These are phyloP conservation scores for Hawksworthiomyces lignivorus DNA, from an alignment of 2,329 filamentous ascomycete species.

Conservation along the genomic window DNA sequence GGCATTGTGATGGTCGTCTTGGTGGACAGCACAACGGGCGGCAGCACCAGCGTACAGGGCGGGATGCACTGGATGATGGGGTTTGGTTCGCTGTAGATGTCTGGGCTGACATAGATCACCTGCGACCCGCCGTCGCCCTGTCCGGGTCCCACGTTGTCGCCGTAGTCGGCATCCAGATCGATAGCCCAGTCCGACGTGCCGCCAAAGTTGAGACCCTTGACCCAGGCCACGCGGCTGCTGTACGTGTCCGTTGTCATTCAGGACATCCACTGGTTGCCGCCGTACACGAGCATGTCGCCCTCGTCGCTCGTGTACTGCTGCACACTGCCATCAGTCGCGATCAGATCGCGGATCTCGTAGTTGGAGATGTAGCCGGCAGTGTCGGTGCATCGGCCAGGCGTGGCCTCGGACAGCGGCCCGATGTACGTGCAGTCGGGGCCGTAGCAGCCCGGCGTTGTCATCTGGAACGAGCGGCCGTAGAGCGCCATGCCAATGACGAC, in stretches of 20 bases:
- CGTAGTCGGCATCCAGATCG: constrained; percentile 4
- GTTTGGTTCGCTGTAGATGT: not conserved
- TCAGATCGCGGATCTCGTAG: constrained; percentile 25
- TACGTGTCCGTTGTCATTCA: constrained; percentile 2
- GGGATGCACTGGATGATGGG: not conserved
- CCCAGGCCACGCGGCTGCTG: not conserved
- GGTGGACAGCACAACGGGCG: not conserved
- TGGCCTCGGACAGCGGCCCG: constrained; percentile 17
- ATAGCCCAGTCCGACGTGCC: constrained; percentile 9
- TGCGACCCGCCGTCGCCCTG: not conserved
- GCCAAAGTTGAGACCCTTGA: constrained; percentile 4
- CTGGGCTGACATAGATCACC: not conserved
- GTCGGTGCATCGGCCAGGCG: constrained; percentile 22
- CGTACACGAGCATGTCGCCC: constrained; percentile 5
- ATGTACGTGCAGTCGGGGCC: not conserved
- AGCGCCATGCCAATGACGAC: constrained; percentile 23
- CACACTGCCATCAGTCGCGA: constrained; percentile 2
- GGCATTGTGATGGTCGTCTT: not conserved
- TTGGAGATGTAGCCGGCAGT: constrained; percentile 27
- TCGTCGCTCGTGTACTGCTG: not conserved
- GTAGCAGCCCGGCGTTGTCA: constrained; percentile 12
- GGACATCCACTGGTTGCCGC: constrained; percentile 3
- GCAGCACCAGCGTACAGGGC: constrained; percentile 7
- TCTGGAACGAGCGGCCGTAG: constrained; percentile 26
- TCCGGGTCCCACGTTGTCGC: too few relatives aligned